Percentiles rank a stretch among this genome's conserved stretches.
Evolutionary conservation across 768 basidiomycete species (phyloP).

Genomic region (Paxillus involutus): DNA sequence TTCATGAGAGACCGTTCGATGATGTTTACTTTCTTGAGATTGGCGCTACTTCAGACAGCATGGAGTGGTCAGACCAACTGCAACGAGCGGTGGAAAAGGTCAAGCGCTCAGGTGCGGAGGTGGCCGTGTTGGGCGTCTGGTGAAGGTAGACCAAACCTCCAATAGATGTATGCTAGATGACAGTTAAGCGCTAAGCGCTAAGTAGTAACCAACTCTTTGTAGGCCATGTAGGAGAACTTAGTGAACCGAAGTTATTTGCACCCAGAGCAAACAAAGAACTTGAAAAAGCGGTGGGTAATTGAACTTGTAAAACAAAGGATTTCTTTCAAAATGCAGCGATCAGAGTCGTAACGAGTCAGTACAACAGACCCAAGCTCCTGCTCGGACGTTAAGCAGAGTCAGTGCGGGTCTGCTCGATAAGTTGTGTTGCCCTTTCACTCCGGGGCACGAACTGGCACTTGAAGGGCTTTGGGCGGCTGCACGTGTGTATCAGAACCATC

Average conservation of each 20-base stretch:
- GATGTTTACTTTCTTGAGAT: constrained; percentile 70
- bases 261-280: no score
- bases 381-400: not conserved
- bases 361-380: not conserved
- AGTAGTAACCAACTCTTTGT: no score
- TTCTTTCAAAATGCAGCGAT: not conserved
- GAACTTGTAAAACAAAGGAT: not conserved
- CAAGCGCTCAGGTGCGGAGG: constrained; percentile 33
- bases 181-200: no score
- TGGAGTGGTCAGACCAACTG: constrained; percentile 35
- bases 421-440: constrained; percentile 26
- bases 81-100: constrained; percentile 36
- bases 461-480: constrained; percentile 44
- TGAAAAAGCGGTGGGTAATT: no score
- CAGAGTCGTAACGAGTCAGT: not conserved
- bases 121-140: constrained; percentile 51
- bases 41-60: not conserved
- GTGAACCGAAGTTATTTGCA: no score
- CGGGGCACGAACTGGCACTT: constrained; percentile 38
- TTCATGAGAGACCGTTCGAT: constrained; percentile 45
- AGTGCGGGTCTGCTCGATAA: constrained; percentile 24
- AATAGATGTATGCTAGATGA: not conserved
- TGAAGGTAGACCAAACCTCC: constrained; percentile 17
- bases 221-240: not conserved
- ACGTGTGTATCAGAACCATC: not conserved